phyloP scores from a whole-genome alignment of 2,329 filamentous ascomycete genomes.

The Dactylonectria estremocensis region DNA sequence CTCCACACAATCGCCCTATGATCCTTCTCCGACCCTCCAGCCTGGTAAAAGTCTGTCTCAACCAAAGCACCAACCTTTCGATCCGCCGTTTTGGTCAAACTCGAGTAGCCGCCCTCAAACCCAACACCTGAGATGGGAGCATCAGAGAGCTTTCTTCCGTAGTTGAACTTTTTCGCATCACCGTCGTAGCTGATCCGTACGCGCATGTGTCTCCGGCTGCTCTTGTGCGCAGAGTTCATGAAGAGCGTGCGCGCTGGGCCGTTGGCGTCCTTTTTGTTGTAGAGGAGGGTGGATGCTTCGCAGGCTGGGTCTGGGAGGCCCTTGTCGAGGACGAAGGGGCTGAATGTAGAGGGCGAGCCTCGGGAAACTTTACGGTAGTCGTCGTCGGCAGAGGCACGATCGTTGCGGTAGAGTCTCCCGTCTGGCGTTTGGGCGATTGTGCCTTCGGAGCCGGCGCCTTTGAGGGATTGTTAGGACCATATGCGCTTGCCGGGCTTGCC shows the following conservation, averaged over 20 bases:
- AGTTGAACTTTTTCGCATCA: slow-evolving; percentile 36
- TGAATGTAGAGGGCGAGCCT: no score
- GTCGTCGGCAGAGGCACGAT: no score
- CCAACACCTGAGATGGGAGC: slow-evolving; percentile 30
- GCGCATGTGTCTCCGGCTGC: slow-evolving; percentile 32
- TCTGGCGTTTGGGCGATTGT: no score
- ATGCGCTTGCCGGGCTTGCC: no score
- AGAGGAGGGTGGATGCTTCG: no score
- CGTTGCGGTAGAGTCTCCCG: no score
- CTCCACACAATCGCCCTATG: no score
- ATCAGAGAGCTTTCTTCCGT: slow-evolving; percentile 34
- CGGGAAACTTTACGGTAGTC: no score
- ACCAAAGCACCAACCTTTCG: slow-evolving; percentile 38
- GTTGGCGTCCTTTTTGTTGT: neutral
- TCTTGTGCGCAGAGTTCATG: slow-evolving; percentile 40
- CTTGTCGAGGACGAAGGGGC: no score
- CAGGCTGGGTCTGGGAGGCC: no score
- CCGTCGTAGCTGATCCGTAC: slow-evolving; percentile 40
- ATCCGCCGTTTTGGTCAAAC: slow-evolving; percentile 40
- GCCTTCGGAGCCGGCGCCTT: no score
- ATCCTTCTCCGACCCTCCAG: slow-evolving; percentile 1
- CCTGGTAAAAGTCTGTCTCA: slow-evolving; percentile 38
- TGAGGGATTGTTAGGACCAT: no score
- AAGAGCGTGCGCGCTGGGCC: slow-evolving; percentile 37
- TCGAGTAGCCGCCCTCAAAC: slow-evolving; percentile 40